Base-by-base conservation (phyloP, 768 basidiomycete species). In the Suillus occidentalis region DNA sequence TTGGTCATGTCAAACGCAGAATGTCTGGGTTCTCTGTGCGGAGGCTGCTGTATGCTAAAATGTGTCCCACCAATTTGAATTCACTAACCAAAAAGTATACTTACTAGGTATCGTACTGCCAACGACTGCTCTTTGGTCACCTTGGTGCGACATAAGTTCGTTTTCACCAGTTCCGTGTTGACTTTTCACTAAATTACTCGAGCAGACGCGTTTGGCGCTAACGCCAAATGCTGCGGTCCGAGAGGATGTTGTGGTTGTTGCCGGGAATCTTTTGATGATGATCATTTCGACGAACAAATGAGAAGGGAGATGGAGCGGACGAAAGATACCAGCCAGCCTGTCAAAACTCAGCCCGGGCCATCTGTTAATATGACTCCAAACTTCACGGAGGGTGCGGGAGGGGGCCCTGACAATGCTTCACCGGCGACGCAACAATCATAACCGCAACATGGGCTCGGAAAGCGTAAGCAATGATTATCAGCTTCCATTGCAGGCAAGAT, bases 241-340 rank as follows among this genome's bases (percentile, higher is more conserved):
- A 66, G 63, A 61, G 74, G 74, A 16, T 76, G 71, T 40, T 76
- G 74, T 52, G 68, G 69, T 52, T 74, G 76, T 42, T 76, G 62
- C 16, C 68, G 70, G 28, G 66, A 70, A n/a, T 69, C 72, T 49
- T 77, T 77, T 60, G 50, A 76, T 62, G 50, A 69, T 18, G 75
- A 77, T 37, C 65, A 70, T 62, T 70, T 76, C 57, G 75, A 76
- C 37, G 75, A 76, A 50, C 75, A 66, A 43, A 14, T 75, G 67
- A 75, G 67, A 47, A 67, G 61, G 63, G 68, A 70, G 16, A 73
- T 66, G 63, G 69, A 71, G 55, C 70, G 64, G 47, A 66, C 66
- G 20, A 65, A 66, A 63, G 64, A 62, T 52, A 39, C 50, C 39
- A 43, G 59, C 22, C 53, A 58, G 53, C 67, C 68, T 22, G 66